Conservation (phyloP, 192 early-diverging fungal species). For the Backusella westeae region DNA sequence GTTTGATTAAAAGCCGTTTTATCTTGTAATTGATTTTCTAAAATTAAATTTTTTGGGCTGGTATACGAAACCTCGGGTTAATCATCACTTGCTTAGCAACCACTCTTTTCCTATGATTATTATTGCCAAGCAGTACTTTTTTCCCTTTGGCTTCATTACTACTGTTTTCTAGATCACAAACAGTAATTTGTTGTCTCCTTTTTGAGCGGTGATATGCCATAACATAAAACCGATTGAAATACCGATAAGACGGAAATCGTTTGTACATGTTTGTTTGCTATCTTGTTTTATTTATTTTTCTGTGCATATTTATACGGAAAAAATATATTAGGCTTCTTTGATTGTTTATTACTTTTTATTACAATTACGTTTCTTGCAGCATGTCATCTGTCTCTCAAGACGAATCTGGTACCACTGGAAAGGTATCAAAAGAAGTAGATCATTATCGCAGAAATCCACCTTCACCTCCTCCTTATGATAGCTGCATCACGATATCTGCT, state of each 20-base stretch:
- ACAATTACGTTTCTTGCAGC: neutral
- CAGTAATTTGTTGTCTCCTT: neutral
- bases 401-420: neutral
- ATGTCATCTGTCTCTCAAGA: neutral
- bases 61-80: neutral
- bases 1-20: neutral
- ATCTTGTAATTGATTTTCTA: neutral
- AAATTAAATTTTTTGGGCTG: neutral
- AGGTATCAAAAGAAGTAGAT: neutral
- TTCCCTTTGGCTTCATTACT: neutral
- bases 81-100: neutral
- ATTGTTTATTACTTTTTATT: neutral
- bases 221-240: neutral
- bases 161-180: neutral
- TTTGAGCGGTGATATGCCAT: neutral
- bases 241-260: neutral
- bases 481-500: neutral
- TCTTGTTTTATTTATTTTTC: neutral
- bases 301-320: neutral
- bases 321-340: neutral
- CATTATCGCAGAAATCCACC: neutral
- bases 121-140: neutral
- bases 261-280: neutral
- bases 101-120: neutral
- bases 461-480: neutral